Conservation (phyloP, 768 basidiomycete species). For the Obba rivulosa region DNA sequence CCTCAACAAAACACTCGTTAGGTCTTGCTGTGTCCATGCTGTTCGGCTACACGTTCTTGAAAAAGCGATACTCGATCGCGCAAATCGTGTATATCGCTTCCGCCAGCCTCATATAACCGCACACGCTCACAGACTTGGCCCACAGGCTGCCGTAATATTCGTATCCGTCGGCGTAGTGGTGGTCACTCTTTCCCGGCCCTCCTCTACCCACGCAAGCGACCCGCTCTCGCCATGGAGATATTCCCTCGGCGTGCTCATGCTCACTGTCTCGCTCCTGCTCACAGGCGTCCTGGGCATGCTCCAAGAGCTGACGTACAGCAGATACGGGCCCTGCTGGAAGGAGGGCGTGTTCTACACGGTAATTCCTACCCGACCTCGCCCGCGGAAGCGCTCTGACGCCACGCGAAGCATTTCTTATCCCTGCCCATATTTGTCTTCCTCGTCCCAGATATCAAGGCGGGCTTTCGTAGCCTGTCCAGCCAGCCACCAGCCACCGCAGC, state of each 20-base stretch:
- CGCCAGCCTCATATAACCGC: background rate
- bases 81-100: slow-evolving; percentile 52
- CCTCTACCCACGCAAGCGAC: slow-evolving; percentile 20
- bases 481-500: slow-evolving; percentile 15
- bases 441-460: slow-evolving; percentile 47
- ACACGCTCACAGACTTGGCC: background rate
- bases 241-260: slow-evolving; percentile 61
- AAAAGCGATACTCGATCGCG: slow-evolving; percentile 48
- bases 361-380: slow-evolving; percentile 10
- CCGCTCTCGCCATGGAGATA: slow-evolving; percentile 33
- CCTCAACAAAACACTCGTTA: slow-evolving; percentile 19
- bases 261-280: slow-evolving; percentile 59
- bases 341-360: slow-evolving; percentile 86
- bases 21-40: slow-evolving; percentile 76
- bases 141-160: slow-evolving; percentile 55
- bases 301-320: slow-evolving; percentile 71
- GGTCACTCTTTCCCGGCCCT: slow-evolving; percentile 62
- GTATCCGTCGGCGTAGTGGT: slow-evolving; percentile 70
- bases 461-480: slow-evolving; percentile 43
- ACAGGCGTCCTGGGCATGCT: slow-evolving; percentile 65
- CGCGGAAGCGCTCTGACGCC: background rate
- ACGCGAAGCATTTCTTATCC: slow-evolving; percentile 66
- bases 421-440: slow-evolving; percentile 73
- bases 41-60: slow-evolving; percentile 55
- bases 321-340: slow-evolving; percentile 75